A percentile compares a stretch with the other conserved stretches of the same genome.
Conservation (phyloP, 202 grass and related monocot species). For the Miscanthus sacchariflorus region DNA sequence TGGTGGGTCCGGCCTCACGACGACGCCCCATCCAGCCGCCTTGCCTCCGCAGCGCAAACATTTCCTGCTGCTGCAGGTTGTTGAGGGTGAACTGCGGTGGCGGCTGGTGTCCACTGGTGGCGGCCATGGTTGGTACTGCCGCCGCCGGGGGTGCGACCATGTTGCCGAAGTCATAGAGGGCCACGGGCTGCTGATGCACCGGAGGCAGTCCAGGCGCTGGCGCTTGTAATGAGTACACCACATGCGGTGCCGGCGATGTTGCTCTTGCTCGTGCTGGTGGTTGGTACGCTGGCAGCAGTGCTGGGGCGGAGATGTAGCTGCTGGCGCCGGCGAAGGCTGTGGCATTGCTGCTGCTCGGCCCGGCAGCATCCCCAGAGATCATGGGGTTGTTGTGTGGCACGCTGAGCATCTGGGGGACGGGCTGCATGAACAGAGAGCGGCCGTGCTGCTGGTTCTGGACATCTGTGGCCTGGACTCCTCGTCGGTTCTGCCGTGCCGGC, state of each 20-base stretch:
- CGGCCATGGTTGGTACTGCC: not conserved
- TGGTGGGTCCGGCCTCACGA: too few species aligned
- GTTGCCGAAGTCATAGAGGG: too few species aligned
- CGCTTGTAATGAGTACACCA: too few species aligned
- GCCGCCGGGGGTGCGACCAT: too few species aligned
- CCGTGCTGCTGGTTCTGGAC: not conserved
- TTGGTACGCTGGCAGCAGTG: too few species aligned
- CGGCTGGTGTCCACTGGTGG: not conserved
- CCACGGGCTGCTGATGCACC: not conserved
- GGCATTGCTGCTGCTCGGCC: not conserved
- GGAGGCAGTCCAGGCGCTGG: too few species aligned
- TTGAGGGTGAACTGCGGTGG: too few species aligned
- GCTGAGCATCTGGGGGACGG: not conserved
- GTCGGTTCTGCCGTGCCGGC: not conserved
- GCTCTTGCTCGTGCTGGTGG: too few species aligned
- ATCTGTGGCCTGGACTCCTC: not conserved
- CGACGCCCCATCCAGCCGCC: not conserved
- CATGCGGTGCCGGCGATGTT: too few species aligned
- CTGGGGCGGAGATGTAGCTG: too few species aligned
- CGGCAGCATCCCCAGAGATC: not conserved
- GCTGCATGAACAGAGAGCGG: conserved; percentile 3
- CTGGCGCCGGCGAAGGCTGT: not conserved
- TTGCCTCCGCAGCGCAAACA: not conserved
- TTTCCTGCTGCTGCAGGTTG: not conserved
- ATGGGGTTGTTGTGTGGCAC: not conserved